Evolutionary conservation across 2,329 filamentous ascomycete species (phyloP).

Genomic region (Ascochyta pisi): DNA sequence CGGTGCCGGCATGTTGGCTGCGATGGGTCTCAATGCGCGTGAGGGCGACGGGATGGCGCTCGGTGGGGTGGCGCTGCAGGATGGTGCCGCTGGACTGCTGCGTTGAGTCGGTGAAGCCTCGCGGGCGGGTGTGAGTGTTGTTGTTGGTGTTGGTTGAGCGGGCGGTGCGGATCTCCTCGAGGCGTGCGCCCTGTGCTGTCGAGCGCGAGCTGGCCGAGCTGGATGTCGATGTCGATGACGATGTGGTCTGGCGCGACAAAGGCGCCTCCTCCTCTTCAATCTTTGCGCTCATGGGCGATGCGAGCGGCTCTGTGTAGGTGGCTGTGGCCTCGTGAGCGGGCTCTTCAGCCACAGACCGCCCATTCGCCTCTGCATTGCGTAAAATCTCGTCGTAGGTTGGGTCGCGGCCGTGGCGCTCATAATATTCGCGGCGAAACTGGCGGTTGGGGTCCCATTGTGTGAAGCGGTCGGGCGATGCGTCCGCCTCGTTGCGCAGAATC

Average conservation of each 20-base stretch:
- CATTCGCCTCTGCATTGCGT: slow-evolving; percentile 12
- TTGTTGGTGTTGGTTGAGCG: slow-evolving; percentile 19
- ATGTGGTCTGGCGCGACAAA: slow-evolving; percentile 32
- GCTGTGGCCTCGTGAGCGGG: background rate
- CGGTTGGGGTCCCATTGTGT: slow-evolving; percentile 39
- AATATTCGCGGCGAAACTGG: slow-evolving; percentile 37
- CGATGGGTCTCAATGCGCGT: slow-evolving; percentile 74
- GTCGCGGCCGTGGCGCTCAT: slow-evolving; percentile 28
- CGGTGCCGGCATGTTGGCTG: slow-evolving; percentile 74
- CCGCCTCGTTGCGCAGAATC: slow-evolving; percentile 37
- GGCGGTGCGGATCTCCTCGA: slow-evolving; percentile 42
- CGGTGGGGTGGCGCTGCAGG: slow-evolving; percentile 50
- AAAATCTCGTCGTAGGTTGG: slow-evolving; percentile 21
- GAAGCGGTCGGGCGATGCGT: slow-evolving; percentile 37
- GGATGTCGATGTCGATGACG: slow-evolving; percentile 29
- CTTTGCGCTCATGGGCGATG: slow-evolving; percentile 12
- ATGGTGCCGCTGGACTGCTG: slow-evolving; percentile 27
- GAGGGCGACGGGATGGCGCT: slow-evolving; percentile 73
- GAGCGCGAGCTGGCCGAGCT: slow-evolving; percentile 25
- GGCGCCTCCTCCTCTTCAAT: slow-evolving; percentile 30
- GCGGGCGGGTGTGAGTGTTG: slow-evolving; percentile 6
- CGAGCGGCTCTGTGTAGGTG: slow-evolving; percentile 1
- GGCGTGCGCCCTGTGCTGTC: slow-evolving; percentile 23
- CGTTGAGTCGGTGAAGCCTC: slow-evolving; percentile 30
- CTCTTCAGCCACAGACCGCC: slow-evolving; percentile 10